Base-by-base conservation (phyloP, 345 rosid genomes). In the Moricandia arvensis region DNA sequence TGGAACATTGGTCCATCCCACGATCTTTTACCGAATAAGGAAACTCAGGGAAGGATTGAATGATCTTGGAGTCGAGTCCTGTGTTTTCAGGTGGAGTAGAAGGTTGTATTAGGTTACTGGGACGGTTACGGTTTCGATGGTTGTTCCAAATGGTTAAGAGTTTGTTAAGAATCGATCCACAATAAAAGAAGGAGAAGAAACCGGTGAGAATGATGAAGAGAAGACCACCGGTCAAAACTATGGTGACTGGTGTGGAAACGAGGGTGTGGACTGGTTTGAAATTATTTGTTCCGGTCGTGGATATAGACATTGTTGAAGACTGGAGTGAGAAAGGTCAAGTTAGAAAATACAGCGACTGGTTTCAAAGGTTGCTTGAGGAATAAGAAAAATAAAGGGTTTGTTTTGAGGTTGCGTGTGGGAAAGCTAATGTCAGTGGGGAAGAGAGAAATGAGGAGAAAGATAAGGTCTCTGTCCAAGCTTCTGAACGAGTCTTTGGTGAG, bases 11-110 rank as follows among this genome's bases (percentile, higher is more conserved):
- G 47, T 78, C 87, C 38, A 31, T 58, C 0, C 80, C 80, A 58
- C 55, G 60, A 34, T 77, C 55, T 59, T 31, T 91, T 2, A 91
- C 85, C 10, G 93, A 86, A 51, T 89, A 89, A 4, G 67, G 71
- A 60, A 86, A 87, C 11, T 87, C 75, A 0, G 97, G 97, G 72
- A 91, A 91, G 5, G 86, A 33, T 63, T 83, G 80, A 49, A 85
- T 60, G 16, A 85, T 68, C 8, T 82, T 75, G 45, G 93, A 85
- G 61, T 90, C 91, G n/a, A 94, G 93, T 37, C 97, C 96, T 0
- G 21, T 26, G 58, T 53, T 63, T 35, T 59, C 70, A 7, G 59
- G 59, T 0, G 61, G 37, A 37, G 18, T 43, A 11, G 76, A 57
- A 0, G 74, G 49, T 18, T 71, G 73, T 15, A 71, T 69, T 7